These are phyloP conservation scores for Quercus dentata DNA, from an alignment of 306 rosid genomes.

Conservation along the genomic window DNA sequence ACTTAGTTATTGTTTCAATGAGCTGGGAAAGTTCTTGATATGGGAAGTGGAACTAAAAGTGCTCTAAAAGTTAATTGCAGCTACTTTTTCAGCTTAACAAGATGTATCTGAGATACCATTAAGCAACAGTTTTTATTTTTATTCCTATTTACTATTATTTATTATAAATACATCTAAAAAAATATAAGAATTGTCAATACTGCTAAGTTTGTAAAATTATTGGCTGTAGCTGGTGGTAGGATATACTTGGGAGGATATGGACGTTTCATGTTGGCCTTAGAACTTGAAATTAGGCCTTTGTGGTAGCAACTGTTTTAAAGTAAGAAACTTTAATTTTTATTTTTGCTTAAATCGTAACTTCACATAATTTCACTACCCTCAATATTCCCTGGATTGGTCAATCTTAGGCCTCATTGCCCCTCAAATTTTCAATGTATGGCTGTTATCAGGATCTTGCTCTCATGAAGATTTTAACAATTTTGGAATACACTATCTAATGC, in stretches of 20 bases:
- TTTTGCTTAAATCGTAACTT: too few relatives aligned
- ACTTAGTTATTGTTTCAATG: neutral
- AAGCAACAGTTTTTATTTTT: neutral
- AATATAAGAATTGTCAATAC: too few relatives aligned
- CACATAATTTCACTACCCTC: too few relatives aligned
- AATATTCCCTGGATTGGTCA: too few relatives aligned
- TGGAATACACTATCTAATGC: too few relatives aligned
- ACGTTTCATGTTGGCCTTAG: too few relatives aligned
- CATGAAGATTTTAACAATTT: neutral
- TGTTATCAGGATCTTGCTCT: neutral
- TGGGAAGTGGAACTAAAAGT: neutral
- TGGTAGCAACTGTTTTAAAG: neutral
- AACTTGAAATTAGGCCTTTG: neutral
- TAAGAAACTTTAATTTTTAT: too few relatives aligned
- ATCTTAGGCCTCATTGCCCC: too few relatives aligned
- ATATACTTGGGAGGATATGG: too few relatives aligned
- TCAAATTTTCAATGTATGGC: too few relatives aligned
- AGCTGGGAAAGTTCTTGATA: neutral
- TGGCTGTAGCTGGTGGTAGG: too few relatives aligned
- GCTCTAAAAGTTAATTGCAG: neutral
- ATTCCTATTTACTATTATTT: neutral
- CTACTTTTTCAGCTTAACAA: neutral
- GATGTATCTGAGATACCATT: neutral
- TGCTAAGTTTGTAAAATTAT: too few relatives aligned
- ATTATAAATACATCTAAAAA: neutral